Evolutionary conservation across 805 yeast genomes (phyloP), one percentile per base, ranked within the genome.

Genomic region (Nakazawaea wickerhamii): DNA sequence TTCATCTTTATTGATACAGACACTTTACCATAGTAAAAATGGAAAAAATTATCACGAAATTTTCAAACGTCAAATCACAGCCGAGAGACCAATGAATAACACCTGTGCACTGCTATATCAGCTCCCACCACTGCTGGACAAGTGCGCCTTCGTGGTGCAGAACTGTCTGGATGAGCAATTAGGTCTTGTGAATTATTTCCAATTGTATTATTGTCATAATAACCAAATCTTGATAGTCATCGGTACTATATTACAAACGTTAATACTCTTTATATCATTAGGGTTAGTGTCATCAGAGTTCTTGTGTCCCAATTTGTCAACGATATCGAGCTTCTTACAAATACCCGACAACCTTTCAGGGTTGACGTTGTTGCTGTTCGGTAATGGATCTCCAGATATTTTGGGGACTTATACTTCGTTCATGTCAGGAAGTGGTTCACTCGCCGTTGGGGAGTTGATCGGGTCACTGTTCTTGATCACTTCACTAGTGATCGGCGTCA

Each of bases 311-410:
- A 89, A 88, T 50, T 60, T 91, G 26, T 77, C 83, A 41, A 69
- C 83, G 4, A 70, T 91, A 7, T 80, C 96, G 2, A 67, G 67
- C 20, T 65, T 71, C 25, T 61, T 89, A 9, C 70, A 74, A 10
- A 68, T 93, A 23, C 81, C 95, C 2, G 95, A 88, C 44, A 79
- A 85, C 48, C 65, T 93, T 9, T 83, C 93, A 5, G 99, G 99
- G 0, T 73, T 93, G 51, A 90, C 97, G 0, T 64, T 91, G 15
- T 64, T 91, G 47, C 96, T 98, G 0, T 72, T 91, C 50, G 99
- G 97, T 1, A 91, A 91, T 60, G 95, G 96, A 1, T 73, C 95
- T 0, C 96, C 97, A 0, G 99, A 91, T 60, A 80, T 91, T 2
- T 70, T 90, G 39, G 77, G 90, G 39, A 89, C 96, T 0, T 87